Base-by-base conservation (phyloP, 192 early-diverging fungal species). In the Coemansia erecta region DNA sequence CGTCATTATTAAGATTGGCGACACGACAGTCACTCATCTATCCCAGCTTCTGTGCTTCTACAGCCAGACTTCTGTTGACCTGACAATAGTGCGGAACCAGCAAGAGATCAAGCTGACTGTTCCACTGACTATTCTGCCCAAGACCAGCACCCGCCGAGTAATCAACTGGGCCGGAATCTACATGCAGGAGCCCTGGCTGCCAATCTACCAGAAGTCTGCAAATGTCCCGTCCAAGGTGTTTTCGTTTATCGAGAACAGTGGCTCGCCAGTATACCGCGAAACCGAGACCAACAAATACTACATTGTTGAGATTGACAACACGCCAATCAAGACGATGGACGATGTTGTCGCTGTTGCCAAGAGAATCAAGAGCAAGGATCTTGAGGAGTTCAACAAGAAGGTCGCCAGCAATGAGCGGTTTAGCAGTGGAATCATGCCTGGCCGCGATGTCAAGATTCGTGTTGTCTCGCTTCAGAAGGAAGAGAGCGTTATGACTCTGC, bases 111-210 rank as follows among this genome's bases (percentile, higher is more conserved):
- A 15, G 1, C 18, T 79, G 1, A 31, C 45, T 2, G 58, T 72
- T 11, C 61, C 62, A 1, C 33, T 17, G 0, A 47, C 37, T 1
- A 22, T n/a, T 21, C 60, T 65, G 45, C 45, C 45, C 23, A 47
- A 17, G 5, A 9, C 2, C 4, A 47, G 23, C 46, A 72, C 70
- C 2, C 60, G 54, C 19, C 54, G 57, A 4, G 40, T 69, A 22
- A 43, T 68, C 3, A 49, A 47, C 35, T 79, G 70, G 76, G 70
- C 70, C 0, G 76, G 76, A 0, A 50, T 65, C 41, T 53, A 49
- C 10, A 55, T 79, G 18, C 76, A 79, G 35, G 61, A 61, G 53
- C 76, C 70, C 0, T 56, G 61, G n/a, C 19, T 51, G 52, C 31
- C 70, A 5, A 63, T 55, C 15, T 49, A 63, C 0, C 58, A 66